Evolutionary conservation across 768 basidiomycete species (phyloP).

Genomic region (Crucibulum laeve): DNA sequence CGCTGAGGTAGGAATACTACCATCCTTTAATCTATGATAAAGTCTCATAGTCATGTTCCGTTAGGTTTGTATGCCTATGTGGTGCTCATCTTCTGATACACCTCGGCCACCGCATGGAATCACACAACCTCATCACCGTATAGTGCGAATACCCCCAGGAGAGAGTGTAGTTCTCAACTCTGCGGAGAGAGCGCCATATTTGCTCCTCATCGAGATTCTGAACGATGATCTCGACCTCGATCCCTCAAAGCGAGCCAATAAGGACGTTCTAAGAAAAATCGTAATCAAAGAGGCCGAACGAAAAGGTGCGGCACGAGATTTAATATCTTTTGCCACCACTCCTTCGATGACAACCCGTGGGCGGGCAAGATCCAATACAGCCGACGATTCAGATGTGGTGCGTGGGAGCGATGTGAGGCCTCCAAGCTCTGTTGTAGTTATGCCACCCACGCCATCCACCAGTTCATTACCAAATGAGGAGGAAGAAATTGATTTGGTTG

Average conservation of each 20-base stretch:
- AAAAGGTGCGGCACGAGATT: conserved; percentile 53
- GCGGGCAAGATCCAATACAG: conserved; percentile 15
- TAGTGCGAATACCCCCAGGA: conserved; percentile 95
- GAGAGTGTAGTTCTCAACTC: conserved; percentile 98
- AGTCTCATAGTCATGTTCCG: background rate
- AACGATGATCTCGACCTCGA: conserved; percentile 92
- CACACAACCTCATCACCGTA: conserved; percentile 80
- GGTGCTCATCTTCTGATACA: conserved; percentile 73
- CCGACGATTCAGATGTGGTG: conserved; percentile 24
- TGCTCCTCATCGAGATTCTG: conserved; percentile 89
- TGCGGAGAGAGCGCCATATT: conserved; percentile 91
- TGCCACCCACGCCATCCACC: conserved; percentile 16
- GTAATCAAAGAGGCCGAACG: conserved; percentile 61
- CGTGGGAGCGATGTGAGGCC: conserved; percentile 13
- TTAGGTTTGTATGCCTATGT: conserved; percentile 85
- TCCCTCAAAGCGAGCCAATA: conserved; percentile 76
- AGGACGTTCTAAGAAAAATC: conserved; percentile 78
- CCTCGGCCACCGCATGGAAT: conserved; percentile 30
- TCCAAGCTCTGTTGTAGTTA: background rate
- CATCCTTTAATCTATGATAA: background rate
- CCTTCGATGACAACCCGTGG: conserved; percentile 10
- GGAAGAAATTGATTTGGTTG: conserved; percentile 95
- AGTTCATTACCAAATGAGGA: conserved; percentile 28
- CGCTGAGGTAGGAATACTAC: conserved; percentile 64
- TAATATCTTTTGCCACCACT: conserved; percentile 37